Percentiles rank a stretch among this genome's conserved stretches.
phyloP scores from a whole-genome alignment of 495 filamentous ascomycete species.

The Neurospora tetrasperma region DNA sequence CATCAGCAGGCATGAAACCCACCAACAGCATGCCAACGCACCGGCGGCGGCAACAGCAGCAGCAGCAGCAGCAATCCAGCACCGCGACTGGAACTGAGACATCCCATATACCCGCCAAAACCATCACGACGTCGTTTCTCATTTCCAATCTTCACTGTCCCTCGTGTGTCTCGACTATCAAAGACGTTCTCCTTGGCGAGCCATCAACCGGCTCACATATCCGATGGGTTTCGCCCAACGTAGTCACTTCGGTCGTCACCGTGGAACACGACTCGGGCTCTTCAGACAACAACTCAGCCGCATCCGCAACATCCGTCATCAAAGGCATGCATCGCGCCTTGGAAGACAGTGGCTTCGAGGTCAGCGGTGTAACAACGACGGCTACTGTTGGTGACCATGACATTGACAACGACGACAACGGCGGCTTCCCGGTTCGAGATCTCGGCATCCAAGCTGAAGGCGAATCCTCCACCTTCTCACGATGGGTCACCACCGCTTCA shows the following conservation, averaged over 20 bases:
- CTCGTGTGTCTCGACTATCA: constrained; percentile 48
- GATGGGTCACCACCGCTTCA: constrained; percentile 18
- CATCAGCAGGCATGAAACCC: not conserved
- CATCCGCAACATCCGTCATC: constrained; percentile 9
- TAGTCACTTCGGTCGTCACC: constrained; percentile 46
- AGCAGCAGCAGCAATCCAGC: not conserved
- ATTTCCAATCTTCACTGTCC: constrained; percentile 53
- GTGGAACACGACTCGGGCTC: constrained; percentile 18
- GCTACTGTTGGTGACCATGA: constrained; percentile 1
- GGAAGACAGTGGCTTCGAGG: constrained; percentile 37
- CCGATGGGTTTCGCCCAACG: constrained; percentile 44
- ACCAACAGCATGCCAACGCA: constrained; percentile 1
- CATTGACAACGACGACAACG: not conserved
- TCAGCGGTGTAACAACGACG: constrained; percentile 32
- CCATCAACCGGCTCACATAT: constrained; percentile 10
- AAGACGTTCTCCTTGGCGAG: constrained; percentile 7
- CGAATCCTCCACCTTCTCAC: constrained; percentile 7
- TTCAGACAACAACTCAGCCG: not conserved
- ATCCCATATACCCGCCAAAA: not conserved
- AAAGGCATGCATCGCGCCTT: constrained; percentile 29
- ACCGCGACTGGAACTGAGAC: constrained; percentile 8
- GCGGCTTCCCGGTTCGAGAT: constrained; percentile 5
- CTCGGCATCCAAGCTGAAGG: not conserved
- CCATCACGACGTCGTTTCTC: constrained; percentile 37
- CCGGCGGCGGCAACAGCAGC: not conserved